These are phyloP conservation scores for Ulmus americana DNA, from an alignment of 331 rosid genomes.

Conservation along the genomic window DNA sequence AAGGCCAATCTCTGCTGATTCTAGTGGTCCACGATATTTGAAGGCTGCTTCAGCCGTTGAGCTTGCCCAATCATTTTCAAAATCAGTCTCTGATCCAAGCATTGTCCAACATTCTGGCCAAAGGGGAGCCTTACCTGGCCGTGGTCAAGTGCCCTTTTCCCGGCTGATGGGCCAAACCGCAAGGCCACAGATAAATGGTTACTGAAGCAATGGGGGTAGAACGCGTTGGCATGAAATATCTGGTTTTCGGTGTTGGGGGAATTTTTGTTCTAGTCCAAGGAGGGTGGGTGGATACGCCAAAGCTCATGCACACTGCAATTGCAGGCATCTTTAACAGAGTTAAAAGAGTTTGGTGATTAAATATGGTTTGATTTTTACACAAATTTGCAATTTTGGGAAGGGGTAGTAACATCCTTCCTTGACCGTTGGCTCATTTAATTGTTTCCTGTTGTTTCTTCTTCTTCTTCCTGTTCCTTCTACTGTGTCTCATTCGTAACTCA, in stretches of 20 bases:
- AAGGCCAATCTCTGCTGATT: slow-evolving; percentile 39
- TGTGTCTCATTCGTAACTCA: slow-evolving; percentile 11
- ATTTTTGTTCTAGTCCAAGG: background rate
- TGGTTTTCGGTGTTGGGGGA: slow-evolving; percentile 1
- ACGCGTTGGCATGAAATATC: slow-evolving; percentile 5
- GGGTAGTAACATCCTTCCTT: slow-evolving; percentile 6
- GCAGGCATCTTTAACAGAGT: slow-evolving; percentile 4
- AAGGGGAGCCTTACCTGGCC: slow-evolving; percentile 43
- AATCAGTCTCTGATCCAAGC: slow-evolving; percentile 70
- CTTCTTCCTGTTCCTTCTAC: slow-evolving; percentile 21
- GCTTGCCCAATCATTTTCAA: slow-evolving; percentile 94
- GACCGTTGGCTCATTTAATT: background rate
- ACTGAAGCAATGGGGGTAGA: slow-evolving; percentile 24
- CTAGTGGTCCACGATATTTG: slow-evolving; percentile 40
- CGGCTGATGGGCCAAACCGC: slow-evolving; percentile 73
- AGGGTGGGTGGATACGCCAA: background rate
- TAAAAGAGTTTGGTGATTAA: slow-evolving; percentile 1
- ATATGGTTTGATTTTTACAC: background rate
- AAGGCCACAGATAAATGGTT: slow-evolving; percentile 92
- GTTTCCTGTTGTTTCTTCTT: slow-evolving; percentile 10
- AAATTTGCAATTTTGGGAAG: slow-evolving; percentile 15
- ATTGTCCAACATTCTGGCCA: slow-evolving; percentile 47
- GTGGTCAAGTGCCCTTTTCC: slow-evolving; percentile 71
- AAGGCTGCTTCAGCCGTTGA: slow-evolving; percentile 89
- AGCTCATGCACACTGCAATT: slow-evolving; percentile 2